Percentiles rank a stretch among this genome's conserved stretches.
Conservation (phyloP, 2,329 filamentous ascomycete genomes). For the Hymenoscyphus linearis region DNA sequence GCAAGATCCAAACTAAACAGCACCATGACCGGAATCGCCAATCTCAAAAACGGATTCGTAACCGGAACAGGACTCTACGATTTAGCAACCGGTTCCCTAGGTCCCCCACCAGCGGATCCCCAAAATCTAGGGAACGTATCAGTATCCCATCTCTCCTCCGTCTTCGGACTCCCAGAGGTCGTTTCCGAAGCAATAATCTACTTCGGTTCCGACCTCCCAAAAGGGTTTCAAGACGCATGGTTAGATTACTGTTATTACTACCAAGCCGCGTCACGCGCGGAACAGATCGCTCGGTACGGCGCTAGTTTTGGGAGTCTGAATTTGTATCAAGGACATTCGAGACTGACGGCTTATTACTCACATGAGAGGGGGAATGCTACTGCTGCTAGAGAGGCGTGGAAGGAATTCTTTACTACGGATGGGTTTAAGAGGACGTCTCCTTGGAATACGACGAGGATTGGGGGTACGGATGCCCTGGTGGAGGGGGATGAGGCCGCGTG, state of each 20-base stretch:
- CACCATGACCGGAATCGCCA: conserved; percentile 46
- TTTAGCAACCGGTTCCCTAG: conserved; percentile 42
- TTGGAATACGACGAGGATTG: conserved; percentile 37
- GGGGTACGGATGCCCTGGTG: conserved; percentile 40
- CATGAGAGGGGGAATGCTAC: conserved; percentile 39
- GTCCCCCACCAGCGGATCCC: conserved; percentile 47
- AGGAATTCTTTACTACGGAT: conserved; percentile 45
- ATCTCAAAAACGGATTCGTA: conserved; percentile 53
- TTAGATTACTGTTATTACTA: conserved; percentile 58
- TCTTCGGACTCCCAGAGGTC: conserved; percentile 55
- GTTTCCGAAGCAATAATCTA: conserved; percentile 50
- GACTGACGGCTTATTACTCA: conserved; percentile 51
- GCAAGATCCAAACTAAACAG: conserved; percentile 44
- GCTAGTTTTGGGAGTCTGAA: conserved; percentile 41
- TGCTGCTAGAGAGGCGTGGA: conserved; percentile 48
- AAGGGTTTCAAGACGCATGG: conserved; percentile 49
- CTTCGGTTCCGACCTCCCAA: conserved; percentile 40
- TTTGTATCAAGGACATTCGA: conserved; percentile 52
- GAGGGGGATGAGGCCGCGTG: conserved; percentile 51
- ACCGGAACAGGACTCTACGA: conserved; percentile 51
- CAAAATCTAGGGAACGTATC: conserved; percentile 46
- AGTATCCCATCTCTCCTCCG: conserved; percentile 51
- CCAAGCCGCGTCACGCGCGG: conserved; percentile 37
- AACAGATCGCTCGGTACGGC: conserved; percentile 51
- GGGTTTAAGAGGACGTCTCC: conserved; percentile 37